Conservation (phyloP, 2,329 filamentous ascomycete species). For the Cercospora canescens region DNA sequence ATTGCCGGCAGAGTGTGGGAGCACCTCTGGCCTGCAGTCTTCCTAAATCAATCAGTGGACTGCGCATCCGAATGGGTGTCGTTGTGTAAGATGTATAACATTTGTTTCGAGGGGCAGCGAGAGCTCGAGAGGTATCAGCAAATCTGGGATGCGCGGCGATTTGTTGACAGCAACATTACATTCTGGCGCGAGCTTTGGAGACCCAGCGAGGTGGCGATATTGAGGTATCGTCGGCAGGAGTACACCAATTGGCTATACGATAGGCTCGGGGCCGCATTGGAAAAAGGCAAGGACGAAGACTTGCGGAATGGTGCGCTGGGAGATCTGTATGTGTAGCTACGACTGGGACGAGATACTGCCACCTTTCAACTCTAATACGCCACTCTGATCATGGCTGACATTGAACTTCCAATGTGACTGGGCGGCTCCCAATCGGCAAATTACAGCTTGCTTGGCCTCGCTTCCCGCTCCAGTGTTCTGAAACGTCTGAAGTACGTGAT, state of each 20-base stretch:
- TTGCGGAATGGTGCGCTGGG: neutral
- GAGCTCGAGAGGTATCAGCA: constrained; percentile 18
- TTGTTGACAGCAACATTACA: constrained; percentile 12
- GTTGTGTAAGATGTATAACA: constrained; percentile 22
- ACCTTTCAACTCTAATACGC: neutral
- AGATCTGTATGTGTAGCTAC: neutral
- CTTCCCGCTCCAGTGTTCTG: constrained; percentile 32
- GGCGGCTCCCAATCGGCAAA: neutral
- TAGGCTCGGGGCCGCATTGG: constrained; percentile 1
- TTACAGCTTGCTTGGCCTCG: constrained; percentile 27
- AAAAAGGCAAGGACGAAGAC: constrained; percentile 1
- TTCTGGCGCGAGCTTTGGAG: constrained; percentile 21
- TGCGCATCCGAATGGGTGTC: constrained; percentile 15
- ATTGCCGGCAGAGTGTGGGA: constrained; percentile 25
- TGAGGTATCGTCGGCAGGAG: constrained; percentile 4
- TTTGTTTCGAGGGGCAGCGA: constrained; percentile 19
- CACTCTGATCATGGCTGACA: neutral
- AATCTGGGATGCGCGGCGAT: constrained; percentile 23
- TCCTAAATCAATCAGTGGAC: constrained; percentile 17
- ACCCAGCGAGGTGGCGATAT: constrained; percentile 1
- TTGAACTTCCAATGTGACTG: neutral
- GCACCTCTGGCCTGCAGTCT: constrained; percentile 27
- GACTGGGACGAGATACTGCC: too few relatives aligned
- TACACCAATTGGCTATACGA: constrained; percentile 13
- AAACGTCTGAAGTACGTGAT: constrained; percentile 40